These are phyloP conservation scores for Lactarius deliciosus DNA, from an alignment of 768 basidiomycete species.

Conservation along the genomic window DNA sequence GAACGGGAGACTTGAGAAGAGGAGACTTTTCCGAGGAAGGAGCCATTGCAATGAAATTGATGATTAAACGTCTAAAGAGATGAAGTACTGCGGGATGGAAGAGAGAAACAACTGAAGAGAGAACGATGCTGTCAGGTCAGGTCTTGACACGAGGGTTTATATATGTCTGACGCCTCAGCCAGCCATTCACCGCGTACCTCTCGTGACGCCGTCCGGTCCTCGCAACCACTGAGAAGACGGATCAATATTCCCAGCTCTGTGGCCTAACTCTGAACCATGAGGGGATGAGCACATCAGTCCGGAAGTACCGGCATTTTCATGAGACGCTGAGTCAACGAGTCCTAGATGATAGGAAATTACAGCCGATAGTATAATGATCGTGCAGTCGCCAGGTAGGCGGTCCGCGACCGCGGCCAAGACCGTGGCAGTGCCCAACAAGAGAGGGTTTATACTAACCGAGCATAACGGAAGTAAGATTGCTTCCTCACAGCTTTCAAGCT, in stretches of 20 bases:
- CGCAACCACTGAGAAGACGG: slow-evolving; percentile 1
- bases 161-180: slow-evolving; percentile 1
- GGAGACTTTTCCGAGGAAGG: slow-evolving; percentile 13
- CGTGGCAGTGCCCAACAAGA: background rate
- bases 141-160: slow-evolving; percentile 1
- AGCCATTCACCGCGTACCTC: background rate
- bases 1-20: slow-evolving; percentile 15
- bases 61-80: slow-evolving; percentile 2
- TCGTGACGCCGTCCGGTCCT: background rate
- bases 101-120: background rate
- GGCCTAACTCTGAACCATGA: background rate
- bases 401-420: background rate
- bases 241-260: background rate
- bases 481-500: background rate
- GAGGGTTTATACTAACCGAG: background rate
- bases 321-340: slow-evolving; percentile 2
- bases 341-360: slow-evolving; percentile 19
- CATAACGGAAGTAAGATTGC: background rate
- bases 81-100: slow-evolving; percentile 2
- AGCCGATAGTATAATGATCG: background rate
- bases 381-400: background rate
- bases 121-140: background rate
- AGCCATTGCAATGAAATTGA: slow-evolving; percentile 8
- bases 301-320: background rate
- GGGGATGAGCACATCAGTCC: slow-evolving; percentile 12